These are phyloP conservation scores for Xylaria sp. DNA, from an alignment of 2,329 filamentous ascomycete species.

Conservation along the genomic window DNA sequence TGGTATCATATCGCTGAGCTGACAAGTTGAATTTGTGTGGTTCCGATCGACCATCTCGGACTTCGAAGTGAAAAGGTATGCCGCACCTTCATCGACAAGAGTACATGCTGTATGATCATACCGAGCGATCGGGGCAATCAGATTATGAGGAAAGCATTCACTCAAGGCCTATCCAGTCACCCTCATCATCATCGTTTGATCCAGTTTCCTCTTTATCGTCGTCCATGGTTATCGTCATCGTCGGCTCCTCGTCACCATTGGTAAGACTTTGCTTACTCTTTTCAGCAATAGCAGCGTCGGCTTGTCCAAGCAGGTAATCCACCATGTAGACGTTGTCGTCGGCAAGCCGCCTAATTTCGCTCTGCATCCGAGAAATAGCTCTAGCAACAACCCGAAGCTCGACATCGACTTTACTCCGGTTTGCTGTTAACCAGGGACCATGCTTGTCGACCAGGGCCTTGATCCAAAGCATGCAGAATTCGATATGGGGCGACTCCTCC, in stretches of 20 bases:
- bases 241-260: constrained; percentile 19
- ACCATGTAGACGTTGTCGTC: constrained; percentile 88
- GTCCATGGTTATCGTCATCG: constrained; percentile 24
- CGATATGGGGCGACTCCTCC: constrained; percentile 86
- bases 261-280: constrained; percentile 10
- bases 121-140: not conserved
- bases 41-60: no score
- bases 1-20: not conserved
- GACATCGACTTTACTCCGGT: constrained; percentile 71
- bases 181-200: constrained; percentile 25
- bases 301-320: constrained; percentile 66
- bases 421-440: constrained; percentile 77
- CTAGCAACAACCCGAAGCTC: constrained; percentile 80
- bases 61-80: not conserved
- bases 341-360: constrained; percentile 74
- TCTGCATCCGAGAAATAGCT: constrained; percentile 72
- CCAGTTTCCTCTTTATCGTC: constrained; percentile 18
- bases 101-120: not conserved
- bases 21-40: not conserved
- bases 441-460: constrained; percentile 76
- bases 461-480: constrained; percentile 93
- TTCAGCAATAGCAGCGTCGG: constrained; percentile 24
- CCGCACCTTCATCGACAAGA: not conserved
- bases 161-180: constrained; percentile 32
- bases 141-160: constrained; percentile 14